phyloP scores from a whole-genome alignment of 2,329 filamentous ascomycete species.

The Cytospora paraplurivora region DNA sequence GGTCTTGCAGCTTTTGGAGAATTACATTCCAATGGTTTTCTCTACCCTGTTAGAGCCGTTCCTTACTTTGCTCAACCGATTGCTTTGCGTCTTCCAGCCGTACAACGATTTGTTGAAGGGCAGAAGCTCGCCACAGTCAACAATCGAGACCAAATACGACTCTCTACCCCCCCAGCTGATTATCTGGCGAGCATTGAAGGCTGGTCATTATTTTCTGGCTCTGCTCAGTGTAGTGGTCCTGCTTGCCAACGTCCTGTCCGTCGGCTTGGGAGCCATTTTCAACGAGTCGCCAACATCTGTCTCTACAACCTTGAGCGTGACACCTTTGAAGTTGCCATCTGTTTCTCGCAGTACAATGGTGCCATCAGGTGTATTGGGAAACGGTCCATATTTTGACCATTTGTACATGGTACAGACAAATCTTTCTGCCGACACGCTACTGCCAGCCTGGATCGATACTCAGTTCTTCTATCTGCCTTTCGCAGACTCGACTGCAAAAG shows the following conservation, averaged over 20 bases:
- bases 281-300: constrained; percentile 37
- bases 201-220: constrained; percentile 49
- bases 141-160: constrained; percentile 51
- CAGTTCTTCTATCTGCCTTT: constrained; percentile 52
- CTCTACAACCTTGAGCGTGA: constrained; percentile 24
- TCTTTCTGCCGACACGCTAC: constrained; percentile 41
- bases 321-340: constrained; percentile 21
- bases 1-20: constrained; percentile 43
- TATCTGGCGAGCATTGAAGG: constrained; percentile 46
- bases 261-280: constrained; percentile 55
- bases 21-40: constrained; percentile 56
- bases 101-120: constrained; percentile 51
- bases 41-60: constrained; percentile 59
- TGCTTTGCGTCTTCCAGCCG: constrained; percentile 56
- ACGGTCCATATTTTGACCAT: constrained; percentile 33
- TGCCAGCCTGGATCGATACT: constrained; percentile 53
- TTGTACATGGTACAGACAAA: constrained; percentile 49
- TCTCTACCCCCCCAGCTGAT: constrained; percentile 58
- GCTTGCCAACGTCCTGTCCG: constrained; percentile 54
- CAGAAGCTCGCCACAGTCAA: constrained; percentile 36
- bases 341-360: constrained; percentile 32
- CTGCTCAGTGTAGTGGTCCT: constrained; percentile 51
- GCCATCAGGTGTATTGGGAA: constrained; percentile 1
- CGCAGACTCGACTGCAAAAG: background rate
- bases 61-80: constrained; percentile 56